Conservation (phyloP, 1,139 yeast genomes). For the Scheffersomyces segobiensis region DNA sequence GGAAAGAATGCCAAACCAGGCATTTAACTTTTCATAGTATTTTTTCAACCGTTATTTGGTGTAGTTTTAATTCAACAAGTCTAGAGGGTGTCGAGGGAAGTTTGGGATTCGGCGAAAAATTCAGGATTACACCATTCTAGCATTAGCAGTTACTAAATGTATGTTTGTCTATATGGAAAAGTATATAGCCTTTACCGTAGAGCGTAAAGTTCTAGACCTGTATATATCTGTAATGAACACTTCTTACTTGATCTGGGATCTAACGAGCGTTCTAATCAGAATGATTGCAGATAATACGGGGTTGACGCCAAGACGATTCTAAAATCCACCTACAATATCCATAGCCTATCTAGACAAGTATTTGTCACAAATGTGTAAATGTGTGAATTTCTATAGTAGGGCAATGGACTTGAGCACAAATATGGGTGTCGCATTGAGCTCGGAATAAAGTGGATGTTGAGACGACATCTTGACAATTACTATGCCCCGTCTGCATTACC, state of each 20-base stretch:
- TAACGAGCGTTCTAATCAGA: not conserved
- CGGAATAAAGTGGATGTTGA: no score
- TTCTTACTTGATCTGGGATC: not conserved
- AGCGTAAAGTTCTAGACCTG: not conserved
- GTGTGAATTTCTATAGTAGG: not conserved
- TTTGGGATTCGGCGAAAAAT: not conserved
- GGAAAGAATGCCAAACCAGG: constrained; percentile 2
- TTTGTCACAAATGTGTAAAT: not conserved
- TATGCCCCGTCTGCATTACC: no score
- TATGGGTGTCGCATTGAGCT: no score
- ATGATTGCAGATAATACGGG: not conserved
- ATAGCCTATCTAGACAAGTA: not conserved
- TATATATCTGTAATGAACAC: not conserved
- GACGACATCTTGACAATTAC: no score
- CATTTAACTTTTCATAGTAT: not conserved
- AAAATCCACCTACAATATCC: not conserved
- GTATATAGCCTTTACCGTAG: not conserved
- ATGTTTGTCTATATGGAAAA: not conserved
- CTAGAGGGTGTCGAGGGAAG: not conserved
- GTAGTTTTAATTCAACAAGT: not conserved
- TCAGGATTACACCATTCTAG: not conserved
- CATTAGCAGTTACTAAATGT: not conserved
- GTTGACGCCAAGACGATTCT: not conserved
- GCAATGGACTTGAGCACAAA: no score
- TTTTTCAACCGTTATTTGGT: no score